A percentile compares a stretch with the other conserved stretches of the same genome.
Conservation (phyloP, 1,284 basidiomycete species). For the Microbotryum silenes-acaulis region DNA sequence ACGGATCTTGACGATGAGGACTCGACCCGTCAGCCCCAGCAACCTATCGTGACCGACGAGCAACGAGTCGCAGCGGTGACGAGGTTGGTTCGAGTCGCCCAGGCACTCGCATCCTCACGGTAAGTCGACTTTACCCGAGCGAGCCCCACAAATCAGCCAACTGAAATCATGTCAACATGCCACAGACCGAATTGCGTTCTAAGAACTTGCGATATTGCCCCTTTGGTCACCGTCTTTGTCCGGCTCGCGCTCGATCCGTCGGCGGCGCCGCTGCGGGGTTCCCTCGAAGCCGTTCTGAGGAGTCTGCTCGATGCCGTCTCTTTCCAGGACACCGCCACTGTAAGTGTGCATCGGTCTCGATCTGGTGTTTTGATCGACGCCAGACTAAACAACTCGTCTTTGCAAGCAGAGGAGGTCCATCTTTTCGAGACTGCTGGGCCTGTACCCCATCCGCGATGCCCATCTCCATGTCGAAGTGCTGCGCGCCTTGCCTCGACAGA, state of each 20-base stretch:
- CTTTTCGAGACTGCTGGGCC: constrained; percentile 1
- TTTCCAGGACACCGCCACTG: not conserved
- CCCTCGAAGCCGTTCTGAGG: not conserved
- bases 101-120: no score
- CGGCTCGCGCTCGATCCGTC: constrained; percentile 16
- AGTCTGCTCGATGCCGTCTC: not conserved
- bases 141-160: no score
- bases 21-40: no score
- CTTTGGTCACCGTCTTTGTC: not conserved
- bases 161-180: no score
- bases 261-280: not conserved
- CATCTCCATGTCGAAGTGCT: constrained; percentile 9
- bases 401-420: not conserved
- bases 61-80: no score
- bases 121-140: no score
- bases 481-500: constrained; percentile 41
- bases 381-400: not conserved
- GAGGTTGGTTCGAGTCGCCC: no score
- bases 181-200: not conserved
- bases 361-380: no score
- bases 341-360: not conserved
- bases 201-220: not conserved
- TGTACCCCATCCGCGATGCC: not conserved
- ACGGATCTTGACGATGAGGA: no score
- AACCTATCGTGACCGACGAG: no score